Evolutionary conservation across 2,329 filamentous ascomycete species (phyloP).

Genomic region (Ilyonectria robusta): DNA sequence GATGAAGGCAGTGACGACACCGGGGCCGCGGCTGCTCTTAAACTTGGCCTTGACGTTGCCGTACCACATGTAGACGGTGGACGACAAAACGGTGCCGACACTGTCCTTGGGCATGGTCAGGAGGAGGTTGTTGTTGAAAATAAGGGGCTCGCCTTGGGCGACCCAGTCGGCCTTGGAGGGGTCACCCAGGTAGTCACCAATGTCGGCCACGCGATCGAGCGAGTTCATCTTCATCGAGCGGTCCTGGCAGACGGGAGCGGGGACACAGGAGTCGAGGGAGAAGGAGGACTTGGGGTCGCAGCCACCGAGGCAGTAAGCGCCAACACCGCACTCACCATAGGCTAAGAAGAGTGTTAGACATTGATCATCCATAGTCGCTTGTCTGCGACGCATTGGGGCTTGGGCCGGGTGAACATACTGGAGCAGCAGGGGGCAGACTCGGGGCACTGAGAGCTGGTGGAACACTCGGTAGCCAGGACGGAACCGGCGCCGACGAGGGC

Average conservation of each 20-base stretch:
- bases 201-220: conserved; percentile 77
- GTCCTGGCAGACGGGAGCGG: conserved; percentile 85
- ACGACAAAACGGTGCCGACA: conserved; percentile 88
- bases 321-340: conserved; percentile 93
- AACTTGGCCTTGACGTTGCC: conserved; percentile 89
- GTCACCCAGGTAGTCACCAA: conserved; percentile 90
- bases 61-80: conserved; percentile 95
- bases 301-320: conserved; percentile 95
- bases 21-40: conserved; percentile 85
- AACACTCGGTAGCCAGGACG: conserved; percentile 64
- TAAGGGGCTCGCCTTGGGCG: conserved; percentile 80
- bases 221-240: conserved; percentile 81
- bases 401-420: conserved; percentile 68
- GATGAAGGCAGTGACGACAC: conserved; percentile 98
- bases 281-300: conserved; percentile 92
- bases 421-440: conserved; percentile 83
- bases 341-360: conserved; percentile 64
- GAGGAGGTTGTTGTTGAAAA: conserved; percentile 78
- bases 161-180: conserved; percentile 88
- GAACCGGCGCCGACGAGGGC: conserved; percentile 52
- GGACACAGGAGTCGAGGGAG: conserved; percentile 86
- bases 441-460: conserved; percentile 72
- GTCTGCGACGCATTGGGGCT: background rate
- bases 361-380: background rate
- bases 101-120: conserved; percentile 91